A percentile compares a stretch with the other conserved stretches of the same genome.
Conservation (phyloP, 2,329 filamentous ascomycete species). For the Blumeria graminis region DNA sequence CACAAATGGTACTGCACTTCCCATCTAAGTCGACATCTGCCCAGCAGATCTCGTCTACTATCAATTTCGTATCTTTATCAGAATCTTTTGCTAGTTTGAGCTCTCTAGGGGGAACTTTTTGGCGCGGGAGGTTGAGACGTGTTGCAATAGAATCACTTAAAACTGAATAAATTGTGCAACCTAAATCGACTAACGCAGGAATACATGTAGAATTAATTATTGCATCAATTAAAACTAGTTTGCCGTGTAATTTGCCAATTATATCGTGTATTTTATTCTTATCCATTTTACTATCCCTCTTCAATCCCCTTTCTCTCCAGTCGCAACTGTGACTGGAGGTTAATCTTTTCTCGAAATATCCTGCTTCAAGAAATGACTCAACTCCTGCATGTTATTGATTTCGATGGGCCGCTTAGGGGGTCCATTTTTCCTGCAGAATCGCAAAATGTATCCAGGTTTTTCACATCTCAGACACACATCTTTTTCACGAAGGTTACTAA, state of each 20-base stretch:
- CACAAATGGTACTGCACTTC: not conserved
- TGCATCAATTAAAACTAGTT: not conserved
- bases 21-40: not conserved
- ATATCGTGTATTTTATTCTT: not conserved
- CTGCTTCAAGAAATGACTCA: not conserved
- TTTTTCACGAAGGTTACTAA: not conserved
- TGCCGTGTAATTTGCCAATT: not conserved
- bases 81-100: not conserved
- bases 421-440: not conserved
- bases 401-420: not conserved
- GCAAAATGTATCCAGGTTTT: not conserved
- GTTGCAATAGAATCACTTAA: not conserved
- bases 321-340: not conserved
- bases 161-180: not conserved
- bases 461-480: not conserved
- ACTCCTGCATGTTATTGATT: too few species aligned
- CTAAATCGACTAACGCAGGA: not conserved
- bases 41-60: not conserved
- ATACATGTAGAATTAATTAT: not conserved
- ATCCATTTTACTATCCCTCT: not conserved
- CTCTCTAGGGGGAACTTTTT: not conserved
- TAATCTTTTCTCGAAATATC: not conserved
- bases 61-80: not conserved
- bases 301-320: not conserved
- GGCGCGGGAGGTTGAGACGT: not conserved